phyloP scores from a whole-genome alignment of 1,284 basidiomycete species.

The Austropuccinia psidii region DNA sequence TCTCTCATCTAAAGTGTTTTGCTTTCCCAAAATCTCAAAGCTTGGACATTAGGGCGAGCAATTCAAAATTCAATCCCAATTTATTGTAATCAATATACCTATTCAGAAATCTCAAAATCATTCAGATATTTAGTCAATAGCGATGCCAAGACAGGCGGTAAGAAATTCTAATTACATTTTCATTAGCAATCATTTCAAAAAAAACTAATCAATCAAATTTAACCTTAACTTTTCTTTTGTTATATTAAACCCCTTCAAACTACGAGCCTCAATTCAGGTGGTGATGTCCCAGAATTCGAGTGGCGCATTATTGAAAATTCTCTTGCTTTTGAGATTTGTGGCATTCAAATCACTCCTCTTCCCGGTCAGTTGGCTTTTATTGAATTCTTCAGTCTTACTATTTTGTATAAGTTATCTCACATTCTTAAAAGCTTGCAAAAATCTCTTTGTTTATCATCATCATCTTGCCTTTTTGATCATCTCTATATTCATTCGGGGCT shows the following conservation, averaged over 20 bases:
- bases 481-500: too few relatives aligned
- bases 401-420: too few relatives aligned
- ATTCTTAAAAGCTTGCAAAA: slow-evolving; percentile 56
- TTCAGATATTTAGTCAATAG: slow-evolving; percentile 70
- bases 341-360: slow-evolving; percentile 60
- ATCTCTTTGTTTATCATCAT: slow-evolving; percentile 56
- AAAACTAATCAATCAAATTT: not conserved
- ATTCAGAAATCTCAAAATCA: slow-evolving; percentile 47
- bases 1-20: not conserved
- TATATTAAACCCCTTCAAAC: too few relatives aligned
- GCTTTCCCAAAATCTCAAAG: slow-evolving; percentile 48
- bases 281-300: slow-evolving; percentile 63
- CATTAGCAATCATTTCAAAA: slow-evolving; percentile 11
- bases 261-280: too few relatives aligned
- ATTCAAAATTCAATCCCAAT: slow-evolving; percentile 67
- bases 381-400: too few relatives aligned
- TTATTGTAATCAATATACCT: slow-evolving; percentile 55
- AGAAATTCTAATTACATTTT: slow-evolving; percentile 59
- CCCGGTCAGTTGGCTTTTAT: slow-evolving; percentile 51
- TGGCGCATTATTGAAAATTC: slow-evolving; percentile 67
- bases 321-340: slow-evolving; percentile 59
- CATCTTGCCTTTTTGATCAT: slow-evolving; percentile 12
- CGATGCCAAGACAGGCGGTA: slow-evolving; percentile 64
- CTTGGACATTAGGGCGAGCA: slow-evolving; percentile 61
- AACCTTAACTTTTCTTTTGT: not conserved